A percentile compares a stretch with the other conserved stretches of the same genome.
Evolutionary conservation across 176 grass and related monocot genomes (phyloP).

Genomic region (Musa beccarii): DNA sequence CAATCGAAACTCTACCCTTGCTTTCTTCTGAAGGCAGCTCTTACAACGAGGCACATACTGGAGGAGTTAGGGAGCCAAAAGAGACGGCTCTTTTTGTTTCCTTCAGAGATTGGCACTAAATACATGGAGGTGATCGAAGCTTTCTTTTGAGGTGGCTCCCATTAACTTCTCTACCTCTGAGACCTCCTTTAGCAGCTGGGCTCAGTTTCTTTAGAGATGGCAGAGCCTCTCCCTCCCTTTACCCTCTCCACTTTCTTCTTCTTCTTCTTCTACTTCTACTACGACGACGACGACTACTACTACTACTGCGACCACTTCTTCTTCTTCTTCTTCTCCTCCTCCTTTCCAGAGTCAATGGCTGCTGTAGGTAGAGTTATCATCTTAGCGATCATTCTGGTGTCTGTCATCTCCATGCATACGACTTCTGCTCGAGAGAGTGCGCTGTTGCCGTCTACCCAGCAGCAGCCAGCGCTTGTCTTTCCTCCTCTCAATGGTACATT

Average conservation of each 20-base stretch:
- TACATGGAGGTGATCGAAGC: neutral
- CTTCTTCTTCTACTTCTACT: neutral
- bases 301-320: neutral
- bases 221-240: neutral
- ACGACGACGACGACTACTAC: too few species aligned
- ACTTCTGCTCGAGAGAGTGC: neutral
- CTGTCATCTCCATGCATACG: too few species aligned
- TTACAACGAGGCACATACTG: too few species aligned
- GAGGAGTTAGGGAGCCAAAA: neutral
- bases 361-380: slow-evolving; percentile 1
- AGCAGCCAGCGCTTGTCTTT: neutral
- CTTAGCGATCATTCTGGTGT: slow-evolving; percentile 1
- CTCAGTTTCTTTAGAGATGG: too few species aligned
- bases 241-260: neutral
- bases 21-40: too few species aligned
- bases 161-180: neutral
- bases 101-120: slow-evolving; percentile 9
- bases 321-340: neutral
- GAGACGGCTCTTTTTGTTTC: slow-evolving; percentile 1
- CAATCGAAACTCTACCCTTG: too few species aligned
- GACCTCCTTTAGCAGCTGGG: neutral
- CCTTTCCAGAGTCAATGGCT: neutral
- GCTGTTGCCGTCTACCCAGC: neutral
- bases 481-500: neutral
- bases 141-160: slow-evolving; percentile 14